Base-by-base conservation (phyloP, 1,139 yeast genomes). In the Blastobotrys serpentis region DNA sequence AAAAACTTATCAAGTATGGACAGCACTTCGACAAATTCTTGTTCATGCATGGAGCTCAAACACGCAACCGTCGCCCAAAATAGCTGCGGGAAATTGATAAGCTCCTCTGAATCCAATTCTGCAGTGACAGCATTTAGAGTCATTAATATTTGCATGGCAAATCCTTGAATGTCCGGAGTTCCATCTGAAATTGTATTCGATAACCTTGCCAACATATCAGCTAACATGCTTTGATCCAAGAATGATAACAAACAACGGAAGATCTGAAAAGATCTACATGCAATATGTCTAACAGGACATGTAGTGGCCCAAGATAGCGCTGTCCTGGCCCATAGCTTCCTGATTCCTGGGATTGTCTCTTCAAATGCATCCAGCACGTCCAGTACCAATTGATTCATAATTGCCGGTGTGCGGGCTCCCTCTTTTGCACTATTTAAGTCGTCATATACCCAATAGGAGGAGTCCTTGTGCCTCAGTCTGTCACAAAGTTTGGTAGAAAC, bases 21-120 rank as follows among this genome's bases (percentile, higher is more conserved):
- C 38, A 92, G 70, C 0, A 86, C 86, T 62, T 92, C 98, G 47
- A 88, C 80, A 61, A 86, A 94, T 62, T 94, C 98, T 59, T 85
- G 90, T 65, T 94, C 98, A 60, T 89, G 96, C 32, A 89, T 78
- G 0, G 97, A 88, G 49, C 85, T 84, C 56, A 92, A 71, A 59
- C 97, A 86, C 1, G 98, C 98, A 23, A 90, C 95, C 26, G 94
- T 81, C 1, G 92, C 86, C 99, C 99, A 94, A 64, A 92, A 94
- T 36, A 92, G 69, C 63, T 90, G 98, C 0, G 98, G 98, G 64
- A 84, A 88, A 56, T 86, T 87, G 52, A 86, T 83, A 53, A 92
- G 70, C 55, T 86, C 85, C 40, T 79, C 87, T 3, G 92, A 76
- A 55, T 82, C 86, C 43, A 89, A 71, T 59, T 88, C 95, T 0